Conservation (phyloP, 176 grass and related monocot genomes). For the Eleusine coracana region DNA sequence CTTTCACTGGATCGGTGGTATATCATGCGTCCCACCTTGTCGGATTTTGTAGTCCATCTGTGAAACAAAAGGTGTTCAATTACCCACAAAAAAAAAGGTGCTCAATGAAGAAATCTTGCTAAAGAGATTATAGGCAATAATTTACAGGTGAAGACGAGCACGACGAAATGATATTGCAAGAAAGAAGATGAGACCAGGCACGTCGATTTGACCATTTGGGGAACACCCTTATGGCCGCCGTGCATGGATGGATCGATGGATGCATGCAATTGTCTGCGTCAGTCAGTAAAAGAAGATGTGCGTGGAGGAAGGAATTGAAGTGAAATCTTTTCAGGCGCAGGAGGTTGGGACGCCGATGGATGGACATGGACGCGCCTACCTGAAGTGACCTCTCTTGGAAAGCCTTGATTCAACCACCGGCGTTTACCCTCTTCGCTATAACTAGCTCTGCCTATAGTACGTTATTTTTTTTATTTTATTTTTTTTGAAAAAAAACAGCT, state of each 20-base stretch:
- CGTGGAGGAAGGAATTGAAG: conserved; percentile 38
- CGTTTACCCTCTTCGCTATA: conserved; percentile 45
- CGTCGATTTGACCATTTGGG: conserved; percentile 36
- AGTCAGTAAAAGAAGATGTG: conserved; percentile 11
- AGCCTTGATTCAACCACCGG: conserved; percentile 43
- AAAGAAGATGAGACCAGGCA: neutral
- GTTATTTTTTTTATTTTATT: neutral
- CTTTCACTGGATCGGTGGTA: conserved; percentile 20
- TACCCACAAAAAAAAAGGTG: neutral
- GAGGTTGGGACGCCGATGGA: neutral
- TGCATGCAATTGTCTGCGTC: conserved; percentile 58
- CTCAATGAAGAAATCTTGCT: conserved; percentile 20
- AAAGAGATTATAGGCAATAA: too few relatives aligned
- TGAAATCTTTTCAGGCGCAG: conserved; percentile 48
- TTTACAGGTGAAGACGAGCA: too few relatives aligned
- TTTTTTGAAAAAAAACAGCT: too few relatives aligned
- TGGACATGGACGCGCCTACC: conserved; percentile 28
- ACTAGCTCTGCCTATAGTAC: neutral
- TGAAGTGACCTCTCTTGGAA: conserved; percentile 42
- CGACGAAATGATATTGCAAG: neutral
- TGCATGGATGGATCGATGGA: conserved; percentile 27
- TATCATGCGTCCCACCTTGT: conserved; percentile 31
- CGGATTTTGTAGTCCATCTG: conserved; percentile 38
- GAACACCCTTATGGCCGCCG: conserved; percentile 14
- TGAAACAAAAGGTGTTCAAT: conserved; percentile 10